Conservation (phyloP, 768 basidiomycete genomes). For the Coprinellus micaceus region DNA sequence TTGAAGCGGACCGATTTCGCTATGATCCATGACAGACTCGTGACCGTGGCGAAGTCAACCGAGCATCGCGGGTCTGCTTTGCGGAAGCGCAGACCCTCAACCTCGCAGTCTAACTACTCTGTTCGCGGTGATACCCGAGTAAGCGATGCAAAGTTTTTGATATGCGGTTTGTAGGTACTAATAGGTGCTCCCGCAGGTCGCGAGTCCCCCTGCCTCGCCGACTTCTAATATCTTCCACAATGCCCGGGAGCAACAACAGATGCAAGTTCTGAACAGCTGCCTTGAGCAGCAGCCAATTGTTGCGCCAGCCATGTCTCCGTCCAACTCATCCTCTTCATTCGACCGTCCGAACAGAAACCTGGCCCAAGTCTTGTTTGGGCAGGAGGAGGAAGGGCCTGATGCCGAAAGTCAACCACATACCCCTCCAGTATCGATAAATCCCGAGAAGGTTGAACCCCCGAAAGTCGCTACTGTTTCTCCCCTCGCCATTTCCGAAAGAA, state of each 20-base stretch:
- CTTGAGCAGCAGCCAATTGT: slow-evolving; percentile 3
- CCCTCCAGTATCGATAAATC: neutral
- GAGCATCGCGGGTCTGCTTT: slow-evolving; percentile 46
- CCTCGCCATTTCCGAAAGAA: neutral
- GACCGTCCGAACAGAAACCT: slow-evolving; percentile 60
- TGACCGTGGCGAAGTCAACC: slow-evolving; percentile 59
- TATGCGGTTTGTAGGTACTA: slow-evolving; percentile 1
- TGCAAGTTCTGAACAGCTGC: slow-evolving; percentile 11
- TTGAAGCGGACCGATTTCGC: slow-evolving; percentile 67
- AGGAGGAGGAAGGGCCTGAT: slow-evolving; percentile 33
- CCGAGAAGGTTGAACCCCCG: neutral
- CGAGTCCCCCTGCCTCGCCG: slow-evolving; percentile 39
- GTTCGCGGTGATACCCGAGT: slow-evolving; percentile 43
- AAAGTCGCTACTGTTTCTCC: slow-evolving; percentile 8
- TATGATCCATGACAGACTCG: slow-evolving; percentile 72
- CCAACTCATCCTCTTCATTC: slow-evolving; percentile 16
- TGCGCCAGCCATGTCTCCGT: slow-evolving; percentile 1
- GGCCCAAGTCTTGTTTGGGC: slow-evolving; percentile 73
- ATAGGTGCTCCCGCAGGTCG: slow-evolving; percentile 39
- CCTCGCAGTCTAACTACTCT: slow-evolving; percentile 78
- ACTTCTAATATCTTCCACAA: neutral
- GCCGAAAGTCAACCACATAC: neutral
- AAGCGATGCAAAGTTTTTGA: slow-evolving; percentile 18
- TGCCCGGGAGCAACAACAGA: slow-evolving; percentile 11
- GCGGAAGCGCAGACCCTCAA: slow-evolving; percentile 71